Conservation (phyloP, 345 rosid genomes). For the Geranium brycei region DNA sequence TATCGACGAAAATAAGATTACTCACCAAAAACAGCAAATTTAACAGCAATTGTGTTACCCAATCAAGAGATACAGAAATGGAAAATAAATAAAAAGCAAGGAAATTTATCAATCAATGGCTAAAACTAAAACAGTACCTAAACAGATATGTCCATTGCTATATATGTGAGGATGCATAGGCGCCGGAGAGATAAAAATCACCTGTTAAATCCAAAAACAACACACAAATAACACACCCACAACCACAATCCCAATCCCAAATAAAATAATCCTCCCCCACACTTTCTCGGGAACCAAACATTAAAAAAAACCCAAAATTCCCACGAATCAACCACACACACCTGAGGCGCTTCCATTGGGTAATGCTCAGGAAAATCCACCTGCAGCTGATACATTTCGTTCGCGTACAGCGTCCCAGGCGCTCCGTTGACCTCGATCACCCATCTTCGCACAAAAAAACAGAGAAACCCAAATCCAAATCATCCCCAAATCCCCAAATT, state of each 20-base stretch:
- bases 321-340: constrained; percentile 17
- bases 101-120: not conserved
- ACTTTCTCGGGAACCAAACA: not conserved
- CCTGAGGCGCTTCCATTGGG: constrained; percentile 99
- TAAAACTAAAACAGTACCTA: constrained; percentile 35
- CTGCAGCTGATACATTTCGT: constrained; percentile 88
- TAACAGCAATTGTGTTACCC: not conserved
- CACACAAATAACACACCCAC: not conserved
- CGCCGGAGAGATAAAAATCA: constrained; percentile 76
- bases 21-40: not conserved
- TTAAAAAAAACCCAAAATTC: not conserved
- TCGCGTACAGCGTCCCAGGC: constrained; percentile 69
- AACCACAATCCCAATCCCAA: not conserved
- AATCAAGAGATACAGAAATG: not conserved
- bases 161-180: constrained; percentile 92
- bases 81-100: not conserved
- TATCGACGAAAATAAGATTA: no score
- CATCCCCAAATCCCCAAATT: not conserved
- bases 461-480: not conserved
- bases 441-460: constrained; percentile 41
- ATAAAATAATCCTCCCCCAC: no score
- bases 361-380: constrained; percentile 97
- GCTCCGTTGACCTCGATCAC: constrained; percentile 84
- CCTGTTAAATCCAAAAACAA: constrained; percentile 25
- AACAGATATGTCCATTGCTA: constrained; percentile 95